Percentiles rank a stretch among this genome's conserved stretches.
Conservation (phyloP, 2,329 filamentous ascomycete species). For the Alternaria brassicicola region DNA sequence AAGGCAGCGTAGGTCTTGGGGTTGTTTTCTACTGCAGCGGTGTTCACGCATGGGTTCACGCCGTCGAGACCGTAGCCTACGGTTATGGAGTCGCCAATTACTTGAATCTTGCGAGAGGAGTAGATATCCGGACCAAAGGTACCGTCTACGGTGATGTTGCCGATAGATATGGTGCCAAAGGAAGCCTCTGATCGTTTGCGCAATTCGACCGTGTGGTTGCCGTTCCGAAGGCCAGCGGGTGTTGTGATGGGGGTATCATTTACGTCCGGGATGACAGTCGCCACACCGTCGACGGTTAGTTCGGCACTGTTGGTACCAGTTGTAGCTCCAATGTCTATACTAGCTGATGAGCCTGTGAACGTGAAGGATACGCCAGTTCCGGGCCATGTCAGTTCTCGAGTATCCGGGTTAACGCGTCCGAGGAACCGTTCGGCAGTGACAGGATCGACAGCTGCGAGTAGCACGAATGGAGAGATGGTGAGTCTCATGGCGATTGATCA, state of each 20-base stretch:
- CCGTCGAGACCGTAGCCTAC: conserved; percentile 55
- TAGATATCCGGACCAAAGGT: conserved; percentile 23
- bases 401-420: conserved; percentile 53
- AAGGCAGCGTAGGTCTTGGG: conserved; percentile 54
- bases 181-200: conserved; percentile 50
- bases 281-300: conserved; percentile 43
- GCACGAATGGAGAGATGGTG: neutral
- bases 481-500: neutral
- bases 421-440: conserved; percentile 25
- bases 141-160: conserved; percentile 38
- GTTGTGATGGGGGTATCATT: conserved; percentile 40
- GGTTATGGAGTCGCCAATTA: conserved; percentile 55
- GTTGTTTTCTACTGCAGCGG: conserved; percentile 49
- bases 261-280: conserved; percentile 35
- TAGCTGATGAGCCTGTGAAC: conserved; percentile 51
- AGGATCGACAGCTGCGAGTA: conserved; percentile 5
- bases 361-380: conserved; percentile 52
- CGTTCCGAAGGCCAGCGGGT: conserved; percentile 36
- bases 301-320: conserved; percentile 46
- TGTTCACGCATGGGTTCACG: conserved; percentile 49
- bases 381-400: conserved; percentile 54
- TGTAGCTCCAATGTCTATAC: conserved; percentile 41
- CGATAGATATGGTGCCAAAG: conserved; percentile 45
- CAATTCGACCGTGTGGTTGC: conserved; percentile 48
- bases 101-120: conserved; percentile 49